Percentiles rank a stretch among this genome's conserved stretches.
Conservation (phyloP, 768 basidiomycete genomes). For the Suillus weaverae region DNA sequence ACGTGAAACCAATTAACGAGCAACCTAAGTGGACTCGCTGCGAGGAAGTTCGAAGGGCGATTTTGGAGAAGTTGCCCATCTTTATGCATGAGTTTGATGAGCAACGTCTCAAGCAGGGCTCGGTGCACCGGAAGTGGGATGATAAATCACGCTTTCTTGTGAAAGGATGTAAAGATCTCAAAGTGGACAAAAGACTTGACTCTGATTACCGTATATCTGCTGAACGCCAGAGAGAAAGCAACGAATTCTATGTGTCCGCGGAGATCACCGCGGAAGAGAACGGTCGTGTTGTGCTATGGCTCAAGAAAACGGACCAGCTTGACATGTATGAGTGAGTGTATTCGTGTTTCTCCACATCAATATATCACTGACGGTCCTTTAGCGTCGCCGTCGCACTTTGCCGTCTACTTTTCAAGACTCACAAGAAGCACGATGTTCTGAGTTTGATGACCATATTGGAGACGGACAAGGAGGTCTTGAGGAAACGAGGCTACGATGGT, state of each 20-base stretch:
- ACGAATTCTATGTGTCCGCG: constrained; percentile 55
- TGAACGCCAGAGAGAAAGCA: background rate
- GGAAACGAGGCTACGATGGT: constrained; percentile 82
- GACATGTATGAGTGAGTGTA: constrained; percentile 83
- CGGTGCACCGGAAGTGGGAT: constrained; percentile 56
- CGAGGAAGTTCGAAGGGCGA: constrained; percentile 51
- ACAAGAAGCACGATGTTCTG: constrained; percentile 80
- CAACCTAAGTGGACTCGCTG: constrained; percentile 37
- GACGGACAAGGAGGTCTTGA: constrained; percentile 75
- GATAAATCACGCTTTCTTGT: constrained; percentile 61
- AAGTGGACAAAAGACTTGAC: constrained; percentile 55
- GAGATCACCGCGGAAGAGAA: constrained; percentile 44
- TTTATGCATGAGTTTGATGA: constrained; percentile 85
- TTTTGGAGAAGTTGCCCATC: constrained; percentile 77
- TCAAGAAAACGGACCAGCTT: constrained; percentile 38
- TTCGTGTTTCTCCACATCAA: constrained; percentile 27
- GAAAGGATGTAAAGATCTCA: constrained; percentile 58
- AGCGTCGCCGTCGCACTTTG: constrained; percentile 83
- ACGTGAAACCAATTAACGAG: constrained; percentile 56
- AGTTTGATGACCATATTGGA: constrained; percentile 89
- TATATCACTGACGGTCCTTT: constrained; percentile 4
- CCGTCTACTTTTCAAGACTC: constrained; percentile 68
- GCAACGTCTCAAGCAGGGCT: constrained; percentile 46
- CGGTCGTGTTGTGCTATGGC: constrained; percentile 61
- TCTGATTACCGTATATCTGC: constrained; percentile 36